Conservation (phyloP, 73 alveolate genomes). For the Tetrahymena thermophila region DNA sequence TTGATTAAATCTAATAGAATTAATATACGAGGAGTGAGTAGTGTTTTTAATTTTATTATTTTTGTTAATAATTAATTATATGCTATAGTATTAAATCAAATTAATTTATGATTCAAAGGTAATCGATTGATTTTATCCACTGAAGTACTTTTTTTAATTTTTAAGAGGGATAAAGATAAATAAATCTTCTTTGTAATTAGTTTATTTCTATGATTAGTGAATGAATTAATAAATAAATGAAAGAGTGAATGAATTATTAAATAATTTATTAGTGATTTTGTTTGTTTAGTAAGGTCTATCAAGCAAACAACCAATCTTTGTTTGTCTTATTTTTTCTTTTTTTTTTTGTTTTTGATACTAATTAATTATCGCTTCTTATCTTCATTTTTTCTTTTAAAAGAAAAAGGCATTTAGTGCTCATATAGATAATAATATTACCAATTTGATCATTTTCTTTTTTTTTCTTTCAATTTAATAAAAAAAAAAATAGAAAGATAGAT, state of each 20-base stretch:
- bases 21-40: not conserved
- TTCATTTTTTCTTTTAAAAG: not conserved
- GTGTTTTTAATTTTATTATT: not conserved
- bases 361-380: not conserved
- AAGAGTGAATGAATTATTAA: not conserved
- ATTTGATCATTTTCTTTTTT: not conserved
- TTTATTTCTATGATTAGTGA: not conserved
- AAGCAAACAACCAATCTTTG: not conserved
- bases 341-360: not conserved
- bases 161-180: not conserved
- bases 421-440: not conserved
- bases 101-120: not conserved
- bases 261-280: not conserved
- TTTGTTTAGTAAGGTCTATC: not conserved
- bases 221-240: not conserved
- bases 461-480: not conserved
- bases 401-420: not conserved
- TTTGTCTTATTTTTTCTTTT: not conserved
- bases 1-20: not conserved
- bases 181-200: not conserved
- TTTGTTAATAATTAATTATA: not conserved
- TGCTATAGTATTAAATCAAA: not conserved
- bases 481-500: not conserved
- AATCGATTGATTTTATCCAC: not conserved
- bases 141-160: not conserved